These are phyloP conservation scores for Endocalyx cinctus DNA, from an alignment of 2,329 filamentous ascomycete genomes.

Conservation along the genomic window DNA sequence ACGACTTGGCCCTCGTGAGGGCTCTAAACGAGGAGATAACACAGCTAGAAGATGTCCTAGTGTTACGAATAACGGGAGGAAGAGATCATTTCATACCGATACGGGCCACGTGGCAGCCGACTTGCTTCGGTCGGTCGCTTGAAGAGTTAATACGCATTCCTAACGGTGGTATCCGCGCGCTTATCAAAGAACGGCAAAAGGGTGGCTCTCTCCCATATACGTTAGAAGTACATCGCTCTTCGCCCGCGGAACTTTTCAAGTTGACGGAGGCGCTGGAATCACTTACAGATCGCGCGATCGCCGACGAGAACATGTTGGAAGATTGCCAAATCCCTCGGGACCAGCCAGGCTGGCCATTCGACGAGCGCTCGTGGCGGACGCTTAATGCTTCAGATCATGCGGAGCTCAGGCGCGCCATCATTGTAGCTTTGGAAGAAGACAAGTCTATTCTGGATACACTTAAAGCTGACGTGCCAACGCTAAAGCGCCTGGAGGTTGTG, in stretches of 20 bases:
- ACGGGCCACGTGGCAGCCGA: constrained; percentile 72
- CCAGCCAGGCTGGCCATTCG: constrained; percentile 57
- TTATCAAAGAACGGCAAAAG: constrained; percentile 29
- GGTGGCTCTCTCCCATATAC: constrained; percentile 49
- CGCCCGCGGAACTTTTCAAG: constrained; percentile 82
- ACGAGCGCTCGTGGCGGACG: constrained; percentile 22
- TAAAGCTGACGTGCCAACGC: constrained; percentile 54
- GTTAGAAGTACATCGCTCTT: constrained; percentile 66
- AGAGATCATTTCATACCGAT: constrained; percentile 89
- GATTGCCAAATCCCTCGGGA: constrained; percentile 47
- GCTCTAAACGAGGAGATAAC: constrained; percentile 65
- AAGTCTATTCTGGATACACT: constrained; percentile 56
- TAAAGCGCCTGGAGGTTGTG: constrained; percentile 70
- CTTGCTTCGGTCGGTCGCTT: constrained; percentile 79
- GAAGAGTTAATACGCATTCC: constrained; percentile 84
- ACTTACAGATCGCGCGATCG: constrained; percentile 51
- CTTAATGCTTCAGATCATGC: constrained; percentile 19
- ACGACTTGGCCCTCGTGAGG: constrained; percentile 58
- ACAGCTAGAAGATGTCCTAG: constrained; percentile 77
- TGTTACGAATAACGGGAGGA: constrained; percentile 77
- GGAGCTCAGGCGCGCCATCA: constrained; percentile 30
- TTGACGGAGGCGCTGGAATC: constrained; percentile 74
- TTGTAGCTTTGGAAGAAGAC: constrained; percentile 72
- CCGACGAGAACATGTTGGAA: constrained; percentile 59
- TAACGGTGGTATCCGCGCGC: constrained; percentile 65